Conservation (phyloP, 345 rosid genomes). For the Eucalyptus erythrocorys region DNA sequence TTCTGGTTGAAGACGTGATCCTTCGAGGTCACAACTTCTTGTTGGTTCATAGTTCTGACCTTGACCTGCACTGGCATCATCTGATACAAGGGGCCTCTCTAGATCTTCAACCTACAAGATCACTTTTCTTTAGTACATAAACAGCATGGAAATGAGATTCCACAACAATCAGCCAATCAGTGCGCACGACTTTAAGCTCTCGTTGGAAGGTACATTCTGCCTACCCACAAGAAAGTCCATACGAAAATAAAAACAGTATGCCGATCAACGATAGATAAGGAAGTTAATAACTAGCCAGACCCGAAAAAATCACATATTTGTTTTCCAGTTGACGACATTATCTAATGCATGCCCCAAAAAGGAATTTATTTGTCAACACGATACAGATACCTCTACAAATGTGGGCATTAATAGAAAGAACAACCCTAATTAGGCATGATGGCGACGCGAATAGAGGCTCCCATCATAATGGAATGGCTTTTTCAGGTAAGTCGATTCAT, state of each 20-base stretch:
- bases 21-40: conserved; percentile 61
- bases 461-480: not conserved
- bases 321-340: not conserved
- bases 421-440: not conserved
- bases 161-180: not conserved
- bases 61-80: conserved; percentile 19
- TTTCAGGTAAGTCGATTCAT: not conserved
- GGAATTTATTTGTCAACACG: not conserved
- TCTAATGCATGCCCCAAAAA: not conserved
- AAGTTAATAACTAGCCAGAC: not conserved
- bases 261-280: not conserved
- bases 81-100: conserved; percentile 67
- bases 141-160: not conserved
- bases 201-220: not conserved
- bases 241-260: not conserved
- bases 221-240: not conserved
- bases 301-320: not conserved
- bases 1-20: conserved; percentile 52
- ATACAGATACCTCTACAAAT: not conserved
- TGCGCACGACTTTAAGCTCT: not conserved
- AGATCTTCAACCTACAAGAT: conserved; percentile 43
- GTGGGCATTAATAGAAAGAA: not conserved
- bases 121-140: not conserved
- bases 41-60: conserved; percentile 40
- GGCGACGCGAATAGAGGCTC: not conserved